Conservation (phyloP, 148 eudicot species). For the Hydrangea macrophylla region DNA sequence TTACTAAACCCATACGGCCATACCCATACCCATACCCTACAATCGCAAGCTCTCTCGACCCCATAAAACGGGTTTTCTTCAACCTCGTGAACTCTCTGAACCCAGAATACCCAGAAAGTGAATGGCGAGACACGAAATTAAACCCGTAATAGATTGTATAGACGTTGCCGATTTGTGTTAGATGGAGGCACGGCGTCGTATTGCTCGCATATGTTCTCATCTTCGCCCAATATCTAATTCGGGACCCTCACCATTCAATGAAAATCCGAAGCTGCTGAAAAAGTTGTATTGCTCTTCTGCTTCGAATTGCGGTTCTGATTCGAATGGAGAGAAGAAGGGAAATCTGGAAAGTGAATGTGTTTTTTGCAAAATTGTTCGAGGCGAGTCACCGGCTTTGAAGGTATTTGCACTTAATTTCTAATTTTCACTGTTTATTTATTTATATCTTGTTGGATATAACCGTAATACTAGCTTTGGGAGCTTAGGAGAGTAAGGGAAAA, state of each 20-base stretch:
- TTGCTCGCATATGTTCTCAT: conserved; percentile 55
- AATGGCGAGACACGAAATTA: background rate
- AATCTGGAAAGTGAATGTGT: conserved; percentile 40
- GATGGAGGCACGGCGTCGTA: conserved; percentile 66
- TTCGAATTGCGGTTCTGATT: conserved; percentile 30
- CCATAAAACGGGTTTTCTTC: too few species aligned
- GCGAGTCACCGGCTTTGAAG: conserved; percentile 83
- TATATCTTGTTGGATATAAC: too few species aligned
- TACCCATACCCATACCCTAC: background rate
- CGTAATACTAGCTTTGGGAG: too few species aligned
- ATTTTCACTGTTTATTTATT: background rate
- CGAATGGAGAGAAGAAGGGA: conserved; percentile 9
- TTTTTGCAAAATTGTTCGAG: conserved; percentile 65
- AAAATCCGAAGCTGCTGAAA: background rate
- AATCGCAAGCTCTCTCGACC: background rate
- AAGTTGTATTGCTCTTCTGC: conserved; percentile 20
- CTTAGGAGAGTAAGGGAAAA: too few species aligned
- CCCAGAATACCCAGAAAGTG: background rate
- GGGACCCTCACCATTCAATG: background rate
- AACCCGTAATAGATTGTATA: background rate
- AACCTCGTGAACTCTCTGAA: too few species aligned
- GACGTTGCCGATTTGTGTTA: background rate
- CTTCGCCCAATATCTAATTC: conserved; percentile 25
- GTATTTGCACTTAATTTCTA: conserved; percentile 19
- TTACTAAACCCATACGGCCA: background rate